A percentile compares a stretch with the other conserved stretches of the same genome.
These are phyloP conservation scores for Aureobasidium sp. DNA, from an alignment of 2,329 filamentous ascomycete genomes.

Conservation along the genomic window DNA sequence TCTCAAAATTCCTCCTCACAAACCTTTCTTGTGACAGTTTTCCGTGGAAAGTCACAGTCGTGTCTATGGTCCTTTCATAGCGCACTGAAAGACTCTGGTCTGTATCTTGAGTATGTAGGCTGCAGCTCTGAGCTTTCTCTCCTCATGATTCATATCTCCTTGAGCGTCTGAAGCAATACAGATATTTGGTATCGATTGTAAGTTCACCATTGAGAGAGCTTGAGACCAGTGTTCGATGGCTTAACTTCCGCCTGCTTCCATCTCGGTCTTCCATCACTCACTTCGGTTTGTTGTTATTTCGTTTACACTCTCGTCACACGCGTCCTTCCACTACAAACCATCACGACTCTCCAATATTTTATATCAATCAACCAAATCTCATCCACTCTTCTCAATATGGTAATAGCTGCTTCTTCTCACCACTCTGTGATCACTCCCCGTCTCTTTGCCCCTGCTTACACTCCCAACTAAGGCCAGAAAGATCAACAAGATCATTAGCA, in stretches of 20 bases:
- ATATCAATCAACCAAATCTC: neutral
- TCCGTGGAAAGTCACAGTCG: neutral
- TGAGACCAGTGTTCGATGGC: neutral
- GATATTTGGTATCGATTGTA: neutral
- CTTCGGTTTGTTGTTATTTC: neutral
- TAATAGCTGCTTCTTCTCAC: neutral
- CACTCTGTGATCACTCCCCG: neutral
- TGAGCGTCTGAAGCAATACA: neutral
- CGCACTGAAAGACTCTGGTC: neutral
- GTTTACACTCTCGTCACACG: neutral
- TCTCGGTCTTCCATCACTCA: neutral
- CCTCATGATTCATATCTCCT: neutral
- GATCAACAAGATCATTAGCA: neutral
- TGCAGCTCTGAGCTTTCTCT: neutral
- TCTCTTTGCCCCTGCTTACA: neutral
- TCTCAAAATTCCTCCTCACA: neutral
- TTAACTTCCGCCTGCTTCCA: neutral
- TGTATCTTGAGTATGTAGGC: neutral
- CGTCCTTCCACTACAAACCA: neutral
- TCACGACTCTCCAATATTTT: neutral
- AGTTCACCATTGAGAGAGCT: neutral
- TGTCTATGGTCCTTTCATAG: neutral
- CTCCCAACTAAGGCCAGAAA: neutral
- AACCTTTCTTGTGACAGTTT: neutral
- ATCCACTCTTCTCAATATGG: neutral